These are phyloP conservation scores for Boechera retrofracta DNA, from an alignment of 345 rosid species.

Conservation along the genomic window DNA sequence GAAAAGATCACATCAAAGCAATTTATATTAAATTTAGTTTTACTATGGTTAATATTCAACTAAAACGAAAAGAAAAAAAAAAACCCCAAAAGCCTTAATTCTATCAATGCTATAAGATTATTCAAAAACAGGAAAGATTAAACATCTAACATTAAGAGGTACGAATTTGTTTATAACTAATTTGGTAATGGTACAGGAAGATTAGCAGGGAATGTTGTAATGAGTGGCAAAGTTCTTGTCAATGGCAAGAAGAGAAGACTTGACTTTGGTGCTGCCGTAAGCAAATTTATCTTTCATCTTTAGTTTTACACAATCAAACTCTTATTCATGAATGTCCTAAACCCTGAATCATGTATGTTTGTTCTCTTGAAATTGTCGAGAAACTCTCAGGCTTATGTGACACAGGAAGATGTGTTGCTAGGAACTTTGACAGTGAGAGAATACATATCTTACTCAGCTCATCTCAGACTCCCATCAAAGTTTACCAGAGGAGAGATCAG, in stretches of 20 bases:
- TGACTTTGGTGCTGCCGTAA: constrained; percentile 70
- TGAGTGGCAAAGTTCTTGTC: constrained; percentile 87
- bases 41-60: too few relatives aligned
- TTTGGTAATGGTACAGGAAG: constrained; percentile 64
- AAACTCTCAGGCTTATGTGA: constrained; percentile 72
- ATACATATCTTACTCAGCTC: constrained; percentile 71
- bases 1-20: too few relatives aligned
- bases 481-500: constrained; percentile 53
- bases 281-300: constrained; percentile 35
- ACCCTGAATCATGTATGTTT: background rate
- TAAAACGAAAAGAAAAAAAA: too few relatives aligned
- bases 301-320: background rate
- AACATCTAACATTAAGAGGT: background rate
- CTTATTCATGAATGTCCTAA: background rate
- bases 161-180: constrained; percentile 12
- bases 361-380: background rate
- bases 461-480: constrained; percentile 63
- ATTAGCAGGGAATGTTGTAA: constrained; percentile 79
- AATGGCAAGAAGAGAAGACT: constrained; percentile 80
- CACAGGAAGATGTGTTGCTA: constrained; percentile 75
- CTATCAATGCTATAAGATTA: background rate
- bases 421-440: constrained; percentile 85
- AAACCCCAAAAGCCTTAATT: too few relatives aligned
- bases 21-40: too few relatives aligned
- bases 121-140: background rate